Evolutionary conservation across 2,329 filamentous ascomycete species (phyloP).

Genomic region (Penicillium sp.): DNA sequence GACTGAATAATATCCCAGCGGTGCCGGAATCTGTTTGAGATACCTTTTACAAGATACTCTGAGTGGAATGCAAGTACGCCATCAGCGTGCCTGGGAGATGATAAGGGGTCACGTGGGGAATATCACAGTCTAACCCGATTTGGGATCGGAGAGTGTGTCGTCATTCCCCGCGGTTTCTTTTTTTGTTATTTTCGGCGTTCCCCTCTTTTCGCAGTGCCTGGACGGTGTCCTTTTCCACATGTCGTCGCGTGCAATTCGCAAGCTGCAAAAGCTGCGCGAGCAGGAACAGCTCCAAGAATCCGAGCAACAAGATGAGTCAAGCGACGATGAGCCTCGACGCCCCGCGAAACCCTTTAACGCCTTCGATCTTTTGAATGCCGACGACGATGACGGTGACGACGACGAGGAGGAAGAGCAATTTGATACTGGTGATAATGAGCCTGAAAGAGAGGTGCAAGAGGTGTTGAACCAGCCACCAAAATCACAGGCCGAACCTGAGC

Average conservation of each 20-base stretch:
- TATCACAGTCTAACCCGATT: slow-evolving; percentile 29
- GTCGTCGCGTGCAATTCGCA: slow-evolving; percentile 69
- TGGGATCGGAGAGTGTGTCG: slow-evolving; percentile 30
- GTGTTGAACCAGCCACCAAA: slow-evolving; percentile 32
- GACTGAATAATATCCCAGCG: slow-evolving; percentile 3
- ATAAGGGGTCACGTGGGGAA: slow-evolving; percentile 29
- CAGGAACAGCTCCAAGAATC: slow-evolving; percentile 55
- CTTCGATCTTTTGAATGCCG: slow-evolving; percentile 58
- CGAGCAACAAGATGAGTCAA: slow-evolving; percentile 44
- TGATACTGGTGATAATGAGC: neutral
- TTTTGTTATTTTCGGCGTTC: slow-evolving; percentile 2
- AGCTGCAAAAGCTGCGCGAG: slow-evolving; percentile 65
- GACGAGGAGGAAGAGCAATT: slow-evolving; percentile 2
- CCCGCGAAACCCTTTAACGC: slow-evolving; percentile 50
- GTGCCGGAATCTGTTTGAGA: neutral
- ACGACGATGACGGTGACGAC: slow-evolving; percentile 43
- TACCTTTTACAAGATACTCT: slow-evolving; percentile 7
- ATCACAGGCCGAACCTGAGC: slow-evolving; percentile 17
- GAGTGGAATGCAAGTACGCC: slow-evolving; percentile 5
- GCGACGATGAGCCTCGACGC: slow-evolving; percentile 45
- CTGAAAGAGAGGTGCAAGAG: slow-evolving; percentile 27
- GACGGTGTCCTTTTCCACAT: slow-evolving; percentile 44
- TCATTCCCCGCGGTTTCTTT: slow-evolving; percentile 37
- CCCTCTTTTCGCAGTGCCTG: neutral
- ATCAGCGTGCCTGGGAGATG: neutral